Percentiles rank a stretch among this genome's conserved stretches.
phyloP scores from a whole-genome alignment of 2,329 filamentous ascomycete genomes.

The Stagonosporopsis tanaceti region DNA sequence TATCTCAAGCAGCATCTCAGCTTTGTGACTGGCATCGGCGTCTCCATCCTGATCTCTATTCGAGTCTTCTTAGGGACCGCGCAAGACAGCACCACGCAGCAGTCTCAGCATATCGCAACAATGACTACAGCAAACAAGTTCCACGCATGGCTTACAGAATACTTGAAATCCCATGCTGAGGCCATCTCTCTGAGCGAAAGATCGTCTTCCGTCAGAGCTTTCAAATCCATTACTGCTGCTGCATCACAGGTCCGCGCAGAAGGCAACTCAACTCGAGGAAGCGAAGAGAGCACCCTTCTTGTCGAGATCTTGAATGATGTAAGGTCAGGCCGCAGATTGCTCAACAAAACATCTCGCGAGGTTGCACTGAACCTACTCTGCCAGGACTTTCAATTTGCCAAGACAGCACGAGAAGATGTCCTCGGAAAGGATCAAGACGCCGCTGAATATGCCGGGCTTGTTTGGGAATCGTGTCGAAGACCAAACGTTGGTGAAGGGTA shows the following conservation, averaged over 20 bases:
- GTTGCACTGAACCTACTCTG: slow-evolving; percentile 78
- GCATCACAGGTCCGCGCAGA: slow-evolving; percentile 72
- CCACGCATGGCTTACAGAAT: slow-evolving; percentile 78
- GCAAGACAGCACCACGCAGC: slow-evolving; percentile 82
- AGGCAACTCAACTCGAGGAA: slow-evolving; percentile 73
- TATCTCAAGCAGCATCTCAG: slow-evolving; percentile 73
- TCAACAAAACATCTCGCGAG: slow-evolving; percentile 74
- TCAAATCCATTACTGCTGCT: slow-evolving; percentile 72
- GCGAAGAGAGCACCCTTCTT: slow-evolving; percentile 80
- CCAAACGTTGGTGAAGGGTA: slow-evolving; percentile 72
- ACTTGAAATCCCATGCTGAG: slow-evolving; percentile 64
- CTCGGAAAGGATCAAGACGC: slow-evolving; percentile 73
- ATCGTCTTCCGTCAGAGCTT: slow-evolving; percentile 58
- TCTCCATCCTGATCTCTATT: slow-evolving; percentile 82
- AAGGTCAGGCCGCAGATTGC: slow-evolving; percentile 65
- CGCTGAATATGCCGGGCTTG: slow-evolving; percentile 66
- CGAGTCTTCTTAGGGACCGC: slow-evolving; percentile 76
- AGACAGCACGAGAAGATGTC: slow-evolving; percentile 68
- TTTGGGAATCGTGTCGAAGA: slow-evolving; percentile 80
- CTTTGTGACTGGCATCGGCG: slow-evolving; percentile 80
- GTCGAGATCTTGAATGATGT: slow-evolving; percentile 82
- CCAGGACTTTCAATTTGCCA: slow-evolving; percentile 72
- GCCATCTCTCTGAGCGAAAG: slow-evolving; percentile 29
- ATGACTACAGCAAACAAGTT: slow-evolving; percentile 79
- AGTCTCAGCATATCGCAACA: slow-evolving; percentile 80